Conservation (phyloP, 305 asterid genomes). For the Fraxinus sp. region DNA sequence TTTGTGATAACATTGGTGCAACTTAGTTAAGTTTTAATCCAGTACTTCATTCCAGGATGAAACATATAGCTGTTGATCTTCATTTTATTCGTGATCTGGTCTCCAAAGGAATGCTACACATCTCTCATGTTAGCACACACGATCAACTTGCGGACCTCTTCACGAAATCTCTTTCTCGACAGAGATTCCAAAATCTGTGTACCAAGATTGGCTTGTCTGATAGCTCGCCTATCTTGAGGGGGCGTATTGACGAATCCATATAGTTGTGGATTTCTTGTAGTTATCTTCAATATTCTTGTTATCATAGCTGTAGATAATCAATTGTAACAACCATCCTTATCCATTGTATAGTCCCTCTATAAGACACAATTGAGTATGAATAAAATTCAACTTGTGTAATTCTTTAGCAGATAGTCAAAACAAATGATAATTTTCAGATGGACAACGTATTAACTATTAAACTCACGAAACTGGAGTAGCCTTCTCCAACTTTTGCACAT, state of each 20-base stretch:
- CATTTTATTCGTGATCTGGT: background rate
- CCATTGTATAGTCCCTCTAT: too few species aligned
- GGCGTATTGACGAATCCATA: background rate
- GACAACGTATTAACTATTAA: too few species aligned
- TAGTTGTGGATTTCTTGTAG: background rate
- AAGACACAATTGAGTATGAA: too few species aligned
- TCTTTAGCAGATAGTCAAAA: too few species aligned
- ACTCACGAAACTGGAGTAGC: conserved; percentile 48
- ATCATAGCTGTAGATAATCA: too few species aligned
- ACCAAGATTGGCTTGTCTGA: background rate
- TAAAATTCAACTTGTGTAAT: too few species aligned
- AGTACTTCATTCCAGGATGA: background rate
- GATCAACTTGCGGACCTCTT: background rate
- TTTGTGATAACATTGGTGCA: background rate
- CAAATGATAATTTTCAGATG: too few species aligned
- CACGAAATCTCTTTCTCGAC: background rate
- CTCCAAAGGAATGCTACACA: background rate
- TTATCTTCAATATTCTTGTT: too few species aligned
- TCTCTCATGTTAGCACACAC: background rate
- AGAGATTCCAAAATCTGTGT: background rate
- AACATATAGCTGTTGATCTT: background rate
- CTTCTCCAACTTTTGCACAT: conserved; percentile 42
- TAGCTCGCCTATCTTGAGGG: background rate
- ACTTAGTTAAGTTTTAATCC: background rate
- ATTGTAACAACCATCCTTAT: too few species aligned